Base-by-base conservation (phyloP, 441 rosid species). In the Pelargonium australe region DNA sequence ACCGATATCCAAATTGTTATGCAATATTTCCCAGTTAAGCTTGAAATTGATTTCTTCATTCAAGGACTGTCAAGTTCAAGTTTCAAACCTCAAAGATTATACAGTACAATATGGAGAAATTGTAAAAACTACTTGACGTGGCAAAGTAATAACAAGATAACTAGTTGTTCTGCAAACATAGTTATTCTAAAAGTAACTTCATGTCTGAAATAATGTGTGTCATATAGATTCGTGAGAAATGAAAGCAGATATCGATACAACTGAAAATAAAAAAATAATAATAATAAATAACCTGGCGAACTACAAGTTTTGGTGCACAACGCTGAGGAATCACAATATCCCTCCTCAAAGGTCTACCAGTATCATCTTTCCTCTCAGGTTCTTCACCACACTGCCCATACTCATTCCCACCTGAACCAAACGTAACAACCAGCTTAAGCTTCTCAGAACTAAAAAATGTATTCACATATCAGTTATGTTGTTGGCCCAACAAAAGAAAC, bases 351-450 rank as follows among this genome's bases (percentile, higher is more conserved):
- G 86, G 89, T 76, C 85, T 87, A 43, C 91, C 96, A 67, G 83
- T 80, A 69, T 88, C 99, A 76, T 90, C 97, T 78, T 95, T 95
- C 65, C 84, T 68, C 70, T 82, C 96, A 65, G 97, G 95, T 75
- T 95, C 99, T 83, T 95, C 98, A 68, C 99, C 98, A 75, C 99
- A 95, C 73, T 95, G 99, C 23, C 99, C 99, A 80, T 95, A 95
- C 78, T 95, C 99, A 72, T 90, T 95, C 49, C 99, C 99, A 66
- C 98, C 99, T 95, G 20, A 9, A 6, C 20, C 61, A 55, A 55
- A 55, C 23, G 79, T 67, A 76, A 11, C 64, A 68, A 66, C 40
- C 31, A 3, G 34, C 51, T 9, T 23, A 20, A 28, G 40, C 64
- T 20, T 62, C 64, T 10, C 37, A 61, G 3, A 17, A 20, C 64